phyloP scores from a whole-genome alignment of 192 early-diverging fungal species.

The Linnemannia elongata region DNA sequence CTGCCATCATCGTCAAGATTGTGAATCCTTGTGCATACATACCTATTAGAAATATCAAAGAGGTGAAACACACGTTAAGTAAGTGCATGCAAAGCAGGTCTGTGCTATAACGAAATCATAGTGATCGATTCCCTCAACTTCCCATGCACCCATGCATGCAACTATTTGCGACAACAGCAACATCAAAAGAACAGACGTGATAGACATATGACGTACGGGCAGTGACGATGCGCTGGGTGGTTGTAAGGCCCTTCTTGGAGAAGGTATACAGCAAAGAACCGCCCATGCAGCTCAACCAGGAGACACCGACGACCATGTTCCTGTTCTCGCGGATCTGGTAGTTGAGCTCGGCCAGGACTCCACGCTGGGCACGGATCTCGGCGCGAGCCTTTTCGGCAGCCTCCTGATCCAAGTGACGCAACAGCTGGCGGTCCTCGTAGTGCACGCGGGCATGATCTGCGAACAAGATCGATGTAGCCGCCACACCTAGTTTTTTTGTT shows the following conservation, averaged over 20 bases:
- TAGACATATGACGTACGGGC: constrained; percentile 23
- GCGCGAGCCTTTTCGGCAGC: constrained; percentile 43
- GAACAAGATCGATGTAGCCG: constrained; percentile 42
- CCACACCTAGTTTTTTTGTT: constrained; percentile 22
- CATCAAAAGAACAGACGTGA: not conserved
- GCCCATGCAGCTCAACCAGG: constrained; percentile 52
- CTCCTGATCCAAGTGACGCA: constrained; percentile 53
- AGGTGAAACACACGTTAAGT: not conserved
- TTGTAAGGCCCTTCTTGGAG: constrained; percentile 47
- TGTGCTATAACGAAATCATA: not conserved
- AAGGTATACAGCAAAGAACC: constrained; percentile 52
- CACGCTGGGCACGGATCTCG: constrained; percentile 46
- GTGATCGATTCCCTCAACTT: not conserved
- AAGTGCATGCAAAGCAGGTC: not conserved
- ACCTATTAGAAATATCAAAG: constrained; percentile 1
- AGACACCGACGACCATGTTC: constrained; percentile 46
- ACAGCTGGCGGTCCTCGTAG: constrained; percentile 43
- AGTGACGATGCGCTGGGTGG: constrained; percentile 54
- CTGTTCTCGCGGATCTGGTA: constrained; percentile 54
- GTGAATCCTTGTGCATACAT: constrained; percentile 57
- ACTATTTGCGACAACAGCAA: not conserved
- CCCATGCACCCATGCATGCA: not conserved
- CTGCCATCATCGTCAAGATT: constrained; percentile 49
- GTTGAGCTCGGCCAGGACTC: constrained; percentile 37
- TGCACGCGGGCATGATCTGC: constrained; percentile 51